phyloP scores from a whole-genome alignment of 169 alveolate genomes.

The Cystoisospora suis region DNA sequence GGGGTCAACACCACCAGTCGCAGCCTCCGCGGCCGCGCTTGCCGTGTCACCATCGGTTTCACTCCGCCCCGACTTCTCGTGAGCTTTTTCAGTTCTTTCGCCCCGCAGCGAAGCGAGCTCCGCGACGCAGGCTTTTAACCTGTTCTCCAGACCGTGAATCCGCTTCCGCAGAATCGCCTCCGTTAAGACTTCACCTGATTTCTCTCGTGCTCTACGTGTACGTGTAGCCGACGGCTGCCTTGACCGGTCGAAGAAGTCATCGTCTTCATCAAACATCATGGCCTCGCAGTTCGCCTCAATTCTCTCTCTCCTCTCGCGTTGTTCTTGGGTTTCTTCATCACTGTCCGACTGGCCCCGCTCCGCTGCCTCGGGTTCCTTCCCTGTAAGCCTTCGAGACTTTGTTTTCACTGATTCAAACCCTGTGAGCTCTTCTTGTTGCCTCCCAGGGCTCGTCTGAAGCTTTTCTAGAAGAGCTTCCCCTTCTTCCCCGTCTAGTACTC shows the following conservation, averaged over 20 bases:
- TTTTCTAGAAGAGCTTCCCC: background rate
- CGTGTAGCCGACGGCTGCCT: background rate
- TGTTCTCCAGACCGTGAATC: background rate
- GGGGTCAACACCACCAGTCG: background rate
- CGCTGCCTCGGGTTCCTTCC: background rate
- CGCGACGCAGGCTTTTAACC: background rate
- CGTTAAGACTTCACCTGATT: background rate
- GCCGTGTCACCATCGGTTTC: background rate
- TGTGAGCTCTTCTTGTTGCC: background rate
- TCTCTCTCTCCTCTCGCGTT: background rate
- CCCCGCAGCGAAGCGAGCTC: background rate
- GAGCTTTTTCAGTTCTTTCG: background rate
- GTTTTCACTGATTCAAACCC: background rate
- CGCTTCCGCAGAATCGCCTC: background rate
- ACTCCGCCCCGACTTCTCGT: background rate
- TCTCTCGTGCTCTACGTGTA: background rate
- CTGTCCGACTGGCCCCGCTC: background rate
- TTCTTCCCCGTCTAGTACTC: background rate
- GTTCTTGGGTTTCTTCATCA: constrained; percentile 10
- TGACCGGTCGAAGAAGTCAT: constrained; percentile 31
- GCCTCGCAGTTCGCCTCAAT: constrained; percentile 14
- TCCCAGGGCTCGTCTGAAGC: constrained; percentile 1
- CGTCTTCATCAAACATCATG: constrained; percentile 30
- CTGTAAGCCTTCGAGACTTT: background rate
- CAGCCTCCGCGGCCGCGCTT: background rate